A percentile compares a stretch with the other conserved stretches of the same genome.
Conservation (phyloP, 2,329 filamentous ascomycete species). For the Epichloe typhina region DNA sequence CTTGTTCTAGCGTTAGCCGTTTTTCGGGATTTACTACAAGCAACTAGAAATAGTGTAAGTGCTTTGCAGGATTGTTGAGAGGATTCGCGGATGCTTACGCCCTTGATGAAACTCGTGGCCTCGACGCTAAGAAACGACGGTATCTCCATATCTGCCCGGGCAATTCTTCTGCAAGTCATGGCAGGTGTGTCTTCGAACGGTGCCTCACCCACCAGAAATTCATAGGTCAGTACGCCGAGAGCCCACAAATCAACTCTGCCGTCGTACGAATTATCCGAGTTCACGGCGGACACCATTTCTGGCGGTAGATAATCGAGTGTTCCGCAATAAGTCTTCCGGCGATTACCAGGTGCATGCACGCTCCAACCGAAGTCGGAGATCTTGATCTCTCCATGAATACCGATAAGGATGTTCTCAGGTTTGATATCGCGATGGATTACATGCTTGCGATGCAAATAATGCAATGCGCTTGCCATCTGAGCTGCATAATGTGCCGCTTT, state of each 20-base stretch:
- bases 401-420: slow-evolving; percentile 30
- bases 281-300: slow-evolving; percentile 85
- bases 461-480: slow-evolving; percentile 44
- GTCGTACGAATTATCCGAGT: slow-evolving; percentile 53
- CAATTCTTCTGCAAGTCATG: slow-evolving; percentile 88
- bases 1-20: too few species aligned
- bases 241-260: slow-evolving; percentile 97
- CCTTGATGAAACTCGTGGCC: slow-evolving; percentile 84
- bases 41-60: too few species aligned
- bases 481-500: slow-evolving; percentile 60
- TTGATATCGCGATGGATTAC: slow-evolving; percentile 21
- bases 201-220: slow-evolving; percentile 90
- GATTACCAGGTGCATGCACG: slow-evolving; percentile 90
- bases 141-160: slow-evolving; percentile 80
- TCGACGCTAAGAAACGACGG: slow-evolving; percentile 84
- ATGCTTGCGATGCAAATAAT: slow-evolving; percentile 18
- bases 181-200: slow-evolving; percentile 92
- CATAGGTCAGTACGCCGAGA: slow-evolving; percentile 86
- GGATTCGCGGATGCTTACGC: slow-evolving; percentile 32
- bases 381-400: slow-evolving; percentile 96
- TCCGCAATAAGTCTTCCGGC: slow-evolving; percentile 89
- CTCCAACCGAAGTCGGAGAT: slow-evolving; percentile 98
- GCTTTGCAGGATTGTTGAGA: too few species aligned
- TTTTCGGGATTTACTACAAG: too few species aligned
- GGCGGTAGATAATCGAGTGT: slow-evolving; percentile 97